Conservation (phyloP, 1,284 basidiomycete species). For the Austroboletus niveus region DNA sequence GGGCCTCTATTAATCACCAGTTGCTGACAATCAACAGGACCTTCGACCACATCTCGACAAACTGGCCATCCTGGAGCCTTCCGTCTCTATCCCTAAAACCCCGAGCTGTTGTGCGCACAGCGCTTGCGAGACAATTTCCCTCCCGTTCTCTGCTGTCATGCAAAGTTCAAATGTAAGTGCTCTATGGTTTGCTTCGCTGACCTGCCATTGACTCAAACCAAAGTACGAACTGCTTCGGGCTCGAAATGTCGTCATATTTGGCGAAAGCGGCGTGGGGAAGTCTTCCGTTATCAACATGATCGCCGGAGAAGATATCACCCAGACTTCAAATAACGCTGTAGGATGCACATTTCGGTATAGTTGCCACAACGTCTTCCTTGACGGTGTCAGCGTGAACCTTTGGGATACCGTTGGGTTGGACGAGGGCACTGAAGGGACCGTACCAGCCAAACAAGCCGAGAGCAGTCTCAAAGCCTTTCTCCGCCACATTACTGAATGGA, state of each 20-base stretch:
- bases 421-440: slow-evolving; percentile 25
- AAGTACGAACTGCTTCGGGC: slow-evolving; percentile 10
- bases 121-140: slow-evolving; percentile 8
- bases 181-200: not conserved
- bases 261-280: slow-evolving; percentile 32
- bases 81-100: not conserved
- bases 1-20: not conserved
- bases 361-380: slow-evolving; percentile 17
- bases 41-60: slow-evolving; percentile 8
- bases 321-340: slow-evolving; percentile 26
- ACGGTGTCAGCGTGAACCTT: slow-evolving; percentile 23
- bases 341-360: slow-evolving; percentile 27
- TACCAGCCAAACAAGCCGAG: slow-evolving; percentile 23
- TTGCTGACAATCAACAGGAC: slow-evolving; percentile 12
- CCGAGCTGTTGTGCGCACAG: slow-evolving; percentile 7
- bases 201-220: not conserved
- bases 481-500: slow-evolving; percentile 20
- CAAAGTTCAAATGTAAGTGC: slow-evolving; percentile 10
- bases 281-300: slow-evolving; percentile 34
- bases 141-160: slow-evolving; percentile 7
- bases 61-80: slow-evolving; percentile 13
- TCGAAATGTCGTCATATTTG: slow-evolving; percentile 31
- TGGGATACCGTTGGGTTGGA: slow-evolving; percentile 32
- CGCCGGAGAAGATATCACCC: slow-evolving; percentile 19
- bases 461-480: slow-evolving; percentile 26